phyloP scores from a whole-genome alignment of 805 yeast species.

The Nakazawaea holstii region DNA sequence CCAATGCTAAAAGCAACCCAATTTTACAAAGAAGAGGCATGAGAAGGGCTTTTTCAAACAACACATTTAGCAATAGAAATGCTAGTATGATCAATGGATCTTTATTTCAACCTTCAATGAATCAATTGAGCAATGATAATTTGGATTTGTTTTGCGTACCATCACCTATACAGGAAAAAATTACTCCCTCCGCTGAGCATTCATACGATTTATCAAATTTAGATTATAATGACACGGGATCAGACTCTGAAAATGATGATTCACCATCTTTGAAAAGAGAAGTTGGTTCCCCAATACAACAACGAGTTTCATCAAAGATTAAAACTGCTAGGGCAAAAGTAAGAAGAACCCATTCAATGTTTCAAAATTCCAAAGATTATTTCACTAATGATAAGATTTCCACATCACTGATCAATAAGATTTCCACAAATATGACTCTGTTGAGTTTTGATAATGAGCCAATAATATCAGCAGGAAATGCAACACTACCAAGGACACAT shows the following conservation, averaged over 20 bases:
- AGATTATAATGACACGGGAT: background rate
- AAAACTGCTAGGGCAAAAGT: conserved; percentile 30
- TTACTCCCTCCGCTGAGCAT: background rate
- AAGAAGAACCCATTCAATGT: conserved; percentile 67
- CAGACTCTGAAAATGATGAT: conserved; percentile 12
- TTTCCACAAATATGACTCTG: conserved; percentile 8
- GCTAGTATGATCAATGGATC: conserved; percentile 9
- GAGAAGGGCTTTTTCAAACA: conserved; percentile 6
- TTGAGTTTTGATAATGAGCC: conserved; percentile 6
- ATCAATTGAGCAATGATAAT: conserved; percentile 4
- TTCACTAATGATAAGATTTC: conserved; percentile 3
- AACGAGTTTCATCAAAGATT: conserved; percentile 15
- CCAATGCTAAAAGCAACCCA: background rate
- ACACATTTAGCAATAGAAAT: conserved; percentile 8
- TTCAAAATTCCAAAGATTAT: conserved; percentile 29
- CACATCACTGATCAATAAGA: conserved; percentile 10
- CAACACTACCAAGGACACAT: conserved; percentile 23
- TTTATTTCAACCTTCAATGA: conserved; percentile 5
- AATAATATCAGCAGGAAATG: conserved; percentile 13
- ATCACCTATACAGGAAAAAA: conserved; percentile 20
- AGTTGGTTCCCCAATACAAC: conserved; percentile 35
- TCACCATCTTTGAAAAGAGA: conserved; percentile 20
- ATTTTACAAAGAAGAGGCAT: background rate
- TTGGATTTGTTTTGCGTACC: conserved; percentile 21
- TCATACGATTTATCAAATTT: too few relatives aligned